These are phyloP conservation scores for Plasmodiophora brassicae DNA, from an alignment of 208 protist genomes.

Conservation along the genomic window DNA sequence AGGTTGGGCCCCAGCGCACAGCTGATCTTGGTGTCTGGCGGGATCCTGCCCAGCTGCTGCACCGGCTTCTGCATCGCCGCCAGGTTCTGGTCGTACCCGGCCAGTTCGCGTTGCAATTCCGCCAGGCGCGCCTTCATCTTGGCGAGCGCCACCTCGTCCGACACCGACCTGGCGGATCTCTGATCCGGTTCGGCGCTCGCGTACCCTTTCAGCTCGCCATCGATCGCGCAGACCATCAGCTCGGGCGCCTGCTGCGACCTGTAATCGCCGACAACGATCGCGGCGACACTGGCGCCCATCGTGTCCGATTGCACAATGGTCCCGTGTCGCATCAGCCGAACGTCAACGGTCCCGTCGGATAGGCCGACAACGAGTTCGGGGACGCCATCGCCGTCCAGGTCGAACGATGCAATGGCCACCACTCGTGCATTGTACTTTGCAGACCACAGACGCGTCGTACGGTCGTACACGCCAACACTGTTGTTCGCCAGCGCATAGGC, in stretches of 20 bases:
- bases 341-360: slow-evolving; percentile 67
- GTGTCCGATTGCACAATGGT: background rate
- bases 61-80: background rate
- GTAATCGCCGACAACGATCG: slow-evolving; percentile 77
- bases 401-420: slow-evolving; percentile 73
- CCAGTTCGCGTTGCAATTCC: slow-evolving; percentile 24
- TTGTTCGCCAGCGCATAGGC: slow-evolving; percentile 81
- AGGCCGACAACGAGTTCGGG: slow-evolving; percentile 81
- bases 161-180: background rate
- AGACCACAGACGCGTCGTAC: slow-evolving; percentile 71
- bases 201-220: slow-evolving; percentile 61
- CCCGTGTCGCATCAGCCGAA: slow-evolving; percentile 69
- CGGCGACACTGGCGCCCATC: slow-evolving; percentile 56
- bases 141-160: background rate
- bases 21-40: slow-evolving; percentile 12
- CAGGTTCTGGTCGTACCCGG: background rate
- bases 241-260: slow-evolving; percentile 69
- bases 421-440: slow-evolving; percentile 73
- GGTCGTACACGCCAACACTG: slow-evolving; percentile 80
- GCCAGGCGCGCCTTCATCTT: background rate
- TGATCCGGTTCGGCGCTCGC: background rate
- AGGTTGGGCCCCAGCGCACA: background rate
- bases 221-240: slow-evolving; percentile 73
- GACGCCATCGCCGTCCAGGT: slow-evolving; percentile 81
- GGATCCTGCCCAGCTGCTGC: background rate